Evolutionary conservation across 2,329 filamentous ascomycete species (phyloP).

Genomic region (Beauveria asiatica): DNA sequence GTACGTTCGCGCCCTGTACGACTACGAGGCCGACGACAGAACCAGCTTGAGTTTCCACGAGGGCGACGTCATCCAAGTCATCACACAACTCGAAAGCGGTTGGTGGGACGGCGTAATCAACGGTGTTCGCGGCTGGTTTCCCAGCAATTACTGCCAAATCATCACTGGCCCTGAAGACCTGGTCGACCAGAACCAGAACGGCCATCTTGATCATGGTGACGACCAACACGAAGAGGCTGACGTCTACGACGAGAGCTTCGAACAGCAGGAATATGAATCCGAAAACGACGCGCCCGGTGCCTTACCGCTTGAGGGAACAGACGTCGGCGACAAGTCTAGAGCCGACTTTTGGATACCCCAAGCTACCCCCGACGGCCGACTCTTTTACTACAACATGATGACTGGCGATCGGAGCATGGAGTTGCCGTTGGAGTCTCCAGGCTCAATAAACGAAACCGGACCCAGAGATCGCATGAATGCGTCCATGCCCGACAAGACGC

Average conservation of each 20-base stretch:
- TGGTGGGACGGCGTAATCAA: slow-evolving; percentile 99
- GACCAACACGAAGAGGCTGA: slow-evolving; percentile 58
- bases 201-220: slow-evolving; percentile 43
- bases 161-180: slow-evolving; percentile 70
- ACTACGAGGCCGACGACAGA: slow-evolving; percentile 95
- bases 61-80: slow-evolving; percentile 95
- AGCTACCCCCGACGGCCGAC: slow-evolving; percentile 80
- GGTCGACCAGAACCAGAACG: slow-evolving; percentile 50
- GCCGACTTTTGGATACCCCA: slow-evolving; percentile 98
- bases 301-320: slow-evolving; percentile 61
- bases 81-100: slow-evolving; percentile 93
- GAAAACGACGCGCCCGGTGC: slow-evolving; percentile 51
- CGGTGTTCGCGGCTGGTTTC: slow-evolving; percentile 95
- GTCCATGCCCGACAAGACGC: slow-evolving; percentile 78
- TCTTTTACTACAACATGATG: slow-evolving; percentile 98
- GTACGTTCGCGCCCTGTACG: slow-evolving; percentile 92
- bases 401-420: slow-evolving; percentile 94
- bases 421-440: slow-evolving; percentile 83
- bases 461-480: slow-evolving; percentile 85
- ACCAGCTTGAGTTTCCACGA: slow-evolving; percentile 95
- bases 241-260: slow-evolving; percentile 58
- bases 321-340: slow-evolving; percentile 60
- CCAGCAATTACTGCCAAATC: slow-evolving; percentile 94
- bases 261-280: slow-evolving; percentile 54
- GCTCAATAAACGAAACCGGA: slow-evolving; percentile 69